Evolutionary conservation across 176 grass and related monocot species (phyloP).

Genomic region (Pharus latifolius): DNA sequence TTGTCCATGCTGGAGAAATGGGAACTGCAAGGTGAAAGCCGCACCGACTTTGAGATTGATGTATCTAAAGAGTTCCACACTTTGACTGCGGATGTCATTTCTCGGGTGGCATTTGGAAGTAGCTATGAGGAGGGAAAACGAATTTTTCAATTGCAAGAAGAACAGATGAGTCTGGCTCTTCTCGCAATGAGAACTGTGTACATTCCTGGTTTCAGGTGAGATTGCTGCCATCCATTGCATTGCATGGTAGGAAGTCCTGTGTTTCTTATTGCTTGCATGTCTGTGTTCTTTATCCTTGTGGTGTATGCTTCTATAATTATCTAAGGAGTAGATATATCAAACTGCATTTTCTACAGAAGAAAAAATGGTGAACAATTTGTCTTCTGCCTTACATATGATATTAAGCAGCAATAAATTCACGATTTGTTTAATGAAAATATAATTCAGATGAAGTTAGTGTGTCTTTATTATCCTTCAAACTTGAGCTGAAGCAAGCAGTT

Average conservation of each 20-base stretch:
- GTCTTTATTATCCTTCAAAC: too few relatives aligned
- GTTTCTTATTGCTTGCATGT: not conserved
- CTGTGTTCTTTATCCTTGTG: not conserved
- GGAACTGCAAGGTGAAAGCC: slow-evolving; percentile 24
- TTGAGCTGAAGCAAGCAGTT: too few relatives aligned
- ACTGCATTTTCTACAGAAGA: too few relatives aligned
- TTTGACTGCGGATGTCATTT: slow-evolving; percentile 62
- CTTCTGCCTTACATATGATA: too few relatives aligned
- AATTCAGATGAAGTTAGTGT: too few relatives aligned
- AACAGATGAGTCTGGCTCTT: slow-evolving; percentile 43
- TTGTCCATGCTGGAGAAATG: slow-evolving; percentile 66
- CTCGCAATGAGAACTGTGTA: slow-evolving; percentile 68
- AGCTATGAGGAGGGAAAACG: slow-evolving; percentile 66
- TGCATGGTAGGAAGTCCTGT: not conserved
- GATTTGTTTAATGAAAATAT: too few relatives aligned
- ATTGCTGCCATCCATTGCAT: not conserved
- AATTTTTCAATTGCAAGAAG: slow-evolving; percentile 60
- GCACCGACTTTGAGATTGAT: slow-evolving; percentile 58
- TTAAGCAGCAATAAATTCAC: too few relatives aligned
- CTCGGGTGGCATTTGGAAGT: slow-evolving; percentile 74
- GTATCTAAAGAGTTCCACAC: slow-evolving; percentile 44
- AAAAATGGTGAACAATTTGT: too few relatives aligned
- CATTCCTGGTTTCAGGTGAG: slow-evolving; percentile 74
- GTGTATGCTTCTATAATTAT: too few relatives aligned
- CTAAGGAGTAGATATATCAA: too few relatives aligned